These are phyloP conservation scores for Westerdykella ornata DNA, from an alignment of 2,329 filamentous ascomycete species.

Conservation along the genomic window DNA sequence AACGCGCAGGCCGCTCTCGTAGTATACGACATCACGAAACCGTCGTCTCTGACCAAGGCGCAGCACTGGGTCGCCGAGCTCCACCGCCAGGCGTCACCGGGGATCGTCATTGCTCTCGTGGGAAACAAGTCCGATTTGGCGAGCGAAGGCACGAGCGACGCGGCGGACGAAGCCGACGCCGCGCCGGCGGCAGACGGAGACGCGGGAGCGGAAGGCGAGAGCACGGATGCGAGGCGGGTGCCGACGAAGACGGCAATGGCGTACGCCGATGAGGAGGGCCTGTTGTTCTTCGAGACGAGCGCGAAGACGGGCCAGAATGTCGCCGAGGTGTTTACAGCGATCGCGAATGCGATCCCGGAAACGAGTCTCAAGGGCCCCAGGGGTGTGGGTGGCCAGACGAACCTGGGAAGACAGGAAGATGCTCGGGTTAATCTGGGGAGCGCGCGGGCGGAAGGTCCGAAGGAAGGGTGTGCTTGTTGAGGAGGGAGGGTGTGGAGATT, in stretches of 20 bases:
- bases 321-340: slow-evolving; percentile 92
- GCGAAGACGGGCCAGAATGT: slow-evolving; percentile 96
- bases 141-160: slow-evolving; percentile 32
- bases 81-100: slow-evolving; percentile 89
- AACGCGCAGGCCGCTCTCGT: slow-evolving; percentile 97
- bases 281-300: slow-evolving; percentile 96
- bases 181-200: slow-evolving; percentile 46
- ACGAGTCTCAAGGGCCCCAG: slow-evolving; percentile 86
- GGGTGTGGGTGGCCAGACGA: slow-evolving; percentile 55
- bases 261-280: slow-evolving; percentile 89
- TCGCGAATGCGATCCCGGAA: slow-evolving; percentile 96
- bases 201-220: slow-evolving; percentile 51
- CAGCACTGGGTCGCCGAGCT: slow-evolving; percentile 99
- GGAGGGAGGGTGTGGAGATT: background rate
- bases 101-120: slow-evolving; percentile 93
- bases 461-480: slow-evolving; percentile 87
- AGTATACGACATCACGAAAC: slow-evolving; percentile 97
- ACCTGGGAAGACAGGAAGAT: slow-evolving; percentile 53
- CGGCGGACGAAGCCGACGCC: slow-evolving; percentile 46
- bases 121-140: slow-evolving; percentile 95
- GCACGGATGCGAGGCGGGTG: slow-evolving; percentile 76
- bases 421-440: slow-evolving; percentile 75
- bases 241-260: slow-evolving; percentile 83
- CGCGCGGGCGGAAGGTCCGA: slow-evolving; percentile 63
- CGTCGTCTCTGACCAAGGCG: slow-evolving; percentile 88